Evolutionary conservation across 2,329 filamentous ascomycete genomes (phyloP), one percentile per base, ranked within the genome.

Genomic region (Penicillium brasilianum): DNA sequence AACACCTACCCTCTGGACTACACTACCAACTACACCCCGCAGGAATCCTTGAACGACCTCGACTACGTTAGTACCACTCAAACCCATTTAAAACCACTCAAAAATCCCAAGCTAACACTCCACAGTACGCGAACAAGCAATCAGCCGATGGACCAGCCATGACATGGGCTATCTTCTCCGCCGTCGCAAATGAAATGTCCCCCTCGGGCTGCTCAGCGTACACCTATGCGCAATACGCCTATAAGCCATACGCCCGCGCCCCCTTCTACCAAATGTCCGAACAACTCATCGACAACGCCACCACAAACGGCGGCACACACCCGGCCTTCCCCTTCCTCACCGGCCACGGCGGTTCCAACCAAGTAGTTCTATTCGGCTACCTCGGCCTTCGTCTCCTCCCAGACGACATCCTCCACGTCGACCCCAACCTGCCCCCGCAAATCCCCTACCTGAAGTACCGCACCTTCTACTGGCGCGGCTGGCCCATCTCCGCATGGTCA

Each of bases 191-290:
- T 59, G 81, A 86, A 51, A 80, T 90, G 11, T 87, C 86, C 1
- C 85, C 84, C 1, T 88, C 87, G 2, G 89, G 89, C 2, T 91
- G 89, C 72, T 86, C 88, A 1, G 83, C 85, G 4, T 90, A 87
- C 71, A 90, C 88, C 0, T 91, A 91, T 70, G 83, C 85, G 7
- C 80, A 90, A 18, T 86, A 87, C 63, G 85, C 85, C 0, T 85
- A 84, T 32, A 79, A 85, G 30, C 88, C 88, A 0, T 91, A 91
- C 67, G 78, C 84, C 0, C 82, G 89, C 16, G 85, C 83, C 0
- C 89, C 89, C 0, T 91, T 87, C 82, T 90, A 86, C 74, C 88
- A 90, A 65, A 88, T 89, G 73, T 90, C 87, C 0, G 89, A 91
- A 68, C 88, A 91, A 71, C 78, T 88, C 50, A 73, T 86, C 20